Conservation (phyloP, 768 basidiomycete species). For the Amanita fuliginea region DNA sequence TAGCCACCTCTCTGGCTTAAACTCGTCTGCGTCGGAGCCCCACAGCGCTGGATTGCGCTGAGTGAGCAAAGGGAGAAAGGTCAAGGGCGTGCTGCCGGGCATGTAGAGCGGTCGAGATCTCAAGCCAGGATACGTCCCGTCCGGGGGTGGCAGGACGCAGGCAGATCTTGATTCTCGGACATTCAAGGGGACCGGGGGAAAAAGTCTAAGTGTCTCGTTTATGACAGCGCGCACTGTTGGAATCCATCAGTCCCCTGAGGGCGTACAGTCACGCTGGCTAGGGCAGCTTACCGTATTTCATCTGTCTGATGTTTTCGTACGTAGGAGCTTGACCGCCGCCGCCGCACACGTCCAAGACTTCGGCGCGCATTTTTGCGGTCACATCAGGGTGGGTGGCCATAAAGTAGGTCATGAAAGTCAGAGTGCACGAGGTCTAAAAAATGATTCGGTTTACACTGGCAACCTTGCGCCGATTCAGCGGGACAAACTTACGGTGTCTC, state of each 20-base stretch:
- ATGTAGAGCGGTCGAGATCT: slow-evolving; percentile 35
- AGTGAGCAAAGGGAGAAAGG: slow-evolving; percentile 49
- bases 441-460: not conserved
- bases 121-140: slow-evolving; percentile 29
- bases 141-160: slow-evolving; percentile 41
- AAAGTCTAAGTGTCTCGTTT: slow-evolving; percentile 69
- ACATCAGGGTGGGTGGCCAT: slow-evolving; percentile 56
- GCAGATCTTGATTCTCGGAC: slow-evolving; percentile 43
- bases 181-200: slow-evolving; percentile 72
- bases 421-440: slow-evolving; percentile 49
- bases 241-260: slow-evolving; percentile 3
- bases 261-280: not conserved
- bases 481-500: slow-evolving; percentile 49
- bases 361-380: slow-evolving; percentile 38
- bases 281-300: slow-evolving; percentile 49
- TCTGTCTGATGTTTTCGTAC: slow-evolving; percentile 41
- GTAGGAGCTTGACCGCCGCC: slow-evolving; percentile 31
- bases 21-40: slow-evolving; percentile 69
- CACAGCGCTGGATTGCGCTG: slow-evolving; percentile 61
- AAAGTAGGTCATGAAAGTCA: slow-evolving; percentile 64
- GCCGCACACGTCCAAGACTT: slow-evolving; percentile 50
- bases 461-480: slow-evolving; percentile 9
- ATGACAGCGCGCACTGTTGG: slow-evolving; percentile 60
- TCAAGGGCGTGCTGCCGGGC: slow-evolving; percentile 44
- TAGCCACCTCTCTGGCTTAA: slow-evolving; percentile 73